A percentile compares a stretch with the other conserved stretches of the same genome.
Evolutionary conservation across 2,329 filamentous ascomycete species (phyloP).

Genomic region (Aspergillus uvarum): DNA sequence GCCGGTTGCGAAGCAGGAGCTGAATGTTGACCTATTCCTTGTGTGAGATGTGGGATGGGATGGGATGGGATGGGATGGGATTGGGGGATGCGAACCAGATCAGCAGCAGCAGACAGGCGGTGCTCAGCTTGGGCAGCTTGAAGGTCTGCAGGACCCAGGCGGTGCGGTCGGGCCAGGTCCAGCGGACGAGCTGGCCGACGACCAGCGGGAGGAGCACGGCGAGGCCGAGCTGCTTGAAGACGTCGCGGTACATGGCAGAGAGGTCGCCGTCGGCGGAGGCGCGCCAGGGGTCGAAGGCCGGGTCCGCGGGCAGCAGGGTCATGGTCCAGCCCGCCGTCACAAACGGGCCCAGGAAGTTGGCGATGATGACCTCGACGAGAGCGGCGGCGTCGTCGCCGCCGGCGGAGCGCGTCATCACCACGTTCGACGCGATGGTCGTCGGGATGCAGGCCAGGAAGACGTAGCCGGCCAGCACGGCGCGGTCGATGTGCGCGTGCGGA

Average conservation of each 20-base stretch:
- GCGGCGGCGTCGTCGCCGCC: conserved; percentile 66
- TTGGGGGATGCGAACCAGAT: conserved; percentile 50
- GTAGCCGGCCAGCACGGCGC: conserved; percentile 66
- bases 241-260: conserved; percentile 62
- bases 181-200: conserved; percentile 61
- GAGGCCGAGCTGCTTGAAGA: conserved; percentile 67
- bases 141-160: conserved; percentile 51
- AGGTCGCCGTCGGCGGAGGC: conserved; percentile 56
- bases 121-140: conserved; percentile 50
- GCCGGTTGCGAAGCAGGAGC: conserved; percentile 58
- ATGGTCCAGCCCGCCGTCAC: conserved; percentile 64
- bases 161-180: conserved; percentile 51
- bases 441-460: conserved; percentile 67
- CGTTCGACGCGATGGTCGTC: conserved; percentile 71
- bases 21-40: conserved; percentile 44
- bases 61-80: not conserved
- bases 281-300: conserved; percentile 37
- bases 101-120: conserved; percentile 49
- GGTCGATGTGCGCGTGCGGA: conserved; percentile 53
- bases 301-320: conserved; percentile 49
- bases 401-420: conserved; percentile 69
- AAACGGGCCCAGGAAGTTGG: conserved; percentile 68
- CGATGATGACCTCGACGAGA: conserved; percentile 68
- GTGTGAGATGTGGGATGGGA: not conserved
- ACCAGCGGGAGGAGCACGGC: conserved; percentile 65